These are phyloP conservation scores for Ambrosiella cleistominuta DNA, from an alignment of 2,329 filamentous ascomycete genomes.

Conservation along the genomic window DNA sequence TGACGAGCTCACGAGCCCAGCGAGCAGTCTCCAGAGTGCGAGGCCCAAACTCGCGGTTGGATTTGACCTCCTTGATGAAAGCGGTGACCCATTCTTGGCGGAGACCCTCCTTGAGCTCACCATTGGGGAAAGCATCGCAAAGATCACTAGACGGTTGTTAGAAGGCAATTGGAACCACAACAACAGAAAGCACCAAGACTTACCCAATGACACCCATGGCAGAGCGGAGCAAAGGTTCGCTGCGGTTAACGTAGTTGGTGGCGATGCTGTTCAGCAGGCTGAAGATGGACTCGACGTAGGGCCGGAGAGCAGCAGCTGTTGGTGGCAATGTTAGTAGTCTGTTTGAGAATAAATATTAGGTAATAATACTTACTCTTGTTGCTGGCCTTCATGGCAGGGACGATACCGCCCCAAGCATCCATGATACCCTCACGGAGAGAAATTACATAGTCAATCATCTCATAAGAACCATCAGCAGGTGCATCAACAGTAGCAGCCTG, in stretches of 20 bases:
- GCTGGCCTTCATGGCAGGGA: constrained; percentile 78
- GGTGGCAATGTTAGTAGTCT: background rate
- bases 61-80: constrained; percentile 82
- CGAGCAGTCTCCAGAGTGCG: constrained; percentile 88
- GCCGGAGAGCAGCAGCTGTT: constrained; percentile 51
- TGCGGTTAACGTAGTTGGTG: constrained; percentile 60
- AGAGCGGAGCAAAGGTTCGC: constrained; percentile 80
- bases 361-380: constrained; percentile 44
- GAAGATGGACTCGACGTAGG: constrained; percentile 74
- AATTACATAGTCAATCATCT: constrained; percentile 93
- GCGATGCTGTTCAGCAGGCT: constrained; percentile 66
- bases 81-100: constrained; percentile 76
- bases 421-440: constrained; percentile 94
- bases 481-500: constrained; percentile 75
- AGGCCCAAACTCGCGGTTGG: constrained; percentile 67
- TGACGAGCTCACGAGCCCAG: constrained; percentile 95
- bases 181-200: constrained; percentile 19
- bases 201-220: constrained; percentile 96
- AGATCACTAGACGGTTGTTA: constrained; percentile 54
- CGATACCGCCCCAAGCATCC: constrained; percentile 96
- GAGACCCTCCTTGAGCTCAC: constrained; percentile 71
- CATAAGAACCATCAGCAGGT: constrained; percentile 64
- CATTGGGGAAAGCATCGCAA: constrained; percentile 80
- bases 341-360: constrained; percentile 18
- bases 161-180: constrained; percentile 13